Evolutionary conservation across 2,329 filamentous ascomycete genomes (phyloP), one percentile per base, ranked within the genome.

Genomic region (Colletotrichum lentis): DNA sequence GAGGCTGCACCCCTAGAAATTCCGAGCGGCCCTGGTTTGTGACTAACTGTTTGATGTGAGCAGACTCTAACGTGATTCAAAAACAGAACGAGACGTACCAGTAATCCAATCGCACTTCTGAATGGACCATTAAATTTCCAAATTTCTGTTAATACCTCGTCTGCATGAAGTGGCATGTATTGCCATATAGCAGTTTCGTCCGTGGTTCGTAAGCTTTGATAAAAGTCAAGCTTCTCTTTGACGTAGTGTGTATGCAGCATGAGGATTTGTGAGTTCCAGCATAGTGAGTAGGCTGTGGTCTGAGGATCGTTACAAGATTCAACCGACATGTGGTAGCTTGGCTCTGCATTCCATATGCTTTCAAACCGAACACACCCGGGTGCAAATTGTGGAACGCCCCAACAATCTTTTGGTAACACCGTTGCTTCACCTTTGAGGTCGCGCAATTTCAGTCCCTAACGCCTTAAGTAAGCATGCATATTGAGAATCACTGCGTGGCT

Each of bases 281-380:
- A 63, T 11, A 63, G 53, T 35, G 53, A 63, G 53, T 63, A 63
- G 5, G 31, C 61, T 18, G 31, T 63, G 22, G 31, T 63, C 44
- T 43, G 35, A 12, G 52, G 43, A 63, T 57, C 53, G 16, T 63
- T 63, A 20, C 53, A 63, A 8, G 27, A 27, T 20, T 43, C 5
- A 16, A 50, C 44, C 20, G 53, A 57, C 53, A 63, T 57, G 5
- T 7, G 44, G 7, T 50, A 6, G 53, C 20, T 57, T 20, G 47
- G 58, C 20, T 57, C 52, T 11, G 20, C 35, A n/a, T 35, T 31
- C 6, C 31, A 50, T 3, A 44, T 41, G 8, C 5, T 27, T 20
- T 50, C 53, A 49, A 63, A 31, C 31, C 53, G 44, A 24, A 41
- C 5, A 22, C 16, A 12, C 43, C 8, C 35, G 24, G 20, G 16